These are phyloP conservation scores for Cynara cardunculus DNA, from an alignment of 129 eudicot genomes.

Conservation along the genomic window DNA sequence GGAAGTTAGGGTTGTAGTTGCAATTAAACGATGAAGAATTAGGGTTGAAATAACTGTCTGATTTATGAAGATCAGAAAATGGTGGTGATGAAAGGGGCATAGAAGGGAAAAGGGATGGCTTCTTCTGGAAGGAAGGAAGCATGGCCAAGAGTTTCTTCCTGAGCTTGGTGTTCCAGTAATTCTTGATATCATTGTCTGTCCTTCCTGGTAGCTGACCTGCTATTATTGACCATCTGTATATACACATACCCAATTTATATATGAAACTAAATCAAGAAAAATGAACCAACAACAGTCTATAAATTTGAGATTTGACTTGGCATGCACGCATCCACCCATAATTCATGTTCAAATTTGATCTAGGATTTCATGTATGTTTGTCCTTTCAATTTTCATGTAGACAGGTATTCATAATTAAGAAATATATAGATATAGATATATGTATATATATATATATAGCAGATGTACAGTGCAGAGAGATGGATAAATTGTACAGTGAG, in stretches of 20 bases:
- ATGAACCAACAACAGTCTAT: neutral
- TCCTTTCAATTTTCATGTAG: conserved; percentile 8
- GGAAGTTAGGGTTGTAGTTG: conserved; percentile 17
- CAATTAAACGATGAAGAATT: conserved; percentile 9
- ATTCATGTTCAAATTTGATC: conserved; percentile 2
- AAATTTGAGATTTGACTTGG: conserved; percentile 1
- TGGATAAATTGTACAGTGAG: conserved; percentile 8
- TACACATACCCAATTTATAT: neutral
- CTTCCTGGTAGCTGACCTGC: conserved; percentile 84
- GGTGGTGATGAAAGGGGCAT: conserved; percentile 19
- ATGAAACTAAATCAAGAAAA: conserved; percentile 8
- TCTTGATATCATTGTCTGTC: conserved; percentile 86
- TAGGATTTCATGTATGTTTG: conserved; percentile 12
- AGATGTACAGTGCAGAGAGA: conserved; percentile 8
- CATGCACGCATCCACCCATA: conserved; percentile 7
- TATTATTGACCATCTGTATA: conserved; percentile 82
- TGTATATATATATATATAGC: neutral
- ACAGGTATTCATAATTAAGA: neutral
- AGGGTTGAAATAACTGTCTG: conserved; percentile 11
- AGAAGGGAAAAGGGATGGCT: conserved; percentile 21
- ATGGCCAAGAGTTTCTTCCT: conserved; percentile 69
- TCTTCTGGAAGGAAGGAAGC: conserved; percentile 32
- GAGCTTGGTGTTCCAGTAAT: conserved; percentile 95
- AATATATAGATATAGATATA: neutral
- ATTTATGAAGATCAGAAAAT: conserved; percentile 5